A percentile compares a stretch with the other conserved stretches of the same genome.
Evolutionary conservation across 106 monocot genomes (phyloP).

Genomic region (Allium fistulosum): DNA sequence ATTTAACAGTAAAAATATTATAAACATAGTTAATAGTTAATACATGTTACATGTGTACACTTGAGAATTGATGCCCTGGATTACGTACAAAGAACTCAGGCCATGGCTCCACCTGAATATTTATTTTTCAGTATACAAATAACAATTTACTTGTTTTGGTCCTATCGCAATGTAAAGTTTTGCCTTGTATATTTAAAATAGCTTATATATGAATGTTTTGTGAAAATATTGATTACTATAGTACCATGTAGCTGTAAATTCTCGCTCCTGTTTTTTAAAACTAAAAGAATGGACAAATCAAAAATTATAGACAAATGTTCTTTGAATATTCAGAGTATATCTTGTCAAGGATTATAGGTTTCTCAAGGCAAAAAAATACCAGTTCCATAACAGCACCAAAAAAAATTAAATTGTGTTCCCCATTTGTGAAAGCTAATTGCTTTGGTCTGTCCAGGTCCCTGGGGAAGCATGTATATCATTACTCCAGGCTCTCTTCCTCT

Average conservation of each 20-base stretch:
- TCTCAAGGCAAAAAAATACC: slow-evolving; percentile 23
- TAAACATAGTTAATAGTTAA: background rate
- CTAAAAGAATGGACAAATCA: background rate
- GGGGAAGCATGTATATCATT: slow-evolving; percentile 97
- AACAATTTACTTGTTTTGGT: too few relatives aligned
- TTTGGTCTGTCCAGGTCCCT: slow-evolving; percentile 69
- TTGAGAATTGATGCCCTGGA: background rate
- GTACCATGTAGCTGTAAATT: background rate
- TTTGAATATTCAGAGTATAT: background rate
- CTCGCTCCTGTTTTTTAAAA: background rate
- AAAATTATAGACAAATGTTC: background rate
- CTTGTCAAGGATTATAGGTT: background rate
- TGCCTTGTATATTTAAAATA: too few relatives aligned
- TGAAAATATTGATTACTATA: background rate
- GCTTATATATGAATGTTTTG: too few relatives aligned
- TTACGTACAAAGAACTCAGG: background rate
- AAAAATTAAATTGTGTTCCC: slow-evolving; percentile 77
- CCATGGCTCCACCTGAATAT: too few relatives aligned
- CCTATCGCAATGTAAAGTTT: too few relatives aligned
- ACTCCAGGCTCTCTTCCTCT: slow-evolving; percentile 88
- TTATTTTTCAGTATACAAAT: too few relatives aligned
- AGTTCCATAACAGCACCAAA: slow-evolving; percentile 99
- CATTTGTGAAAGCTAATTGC: slow-evolving; percentile 77
- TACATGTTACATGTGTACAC: background rate
- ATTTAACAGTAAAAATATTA: background rate